phyloP scores from a whole-genome alignment of 768 basidiomycete genomes.

The Xerocomus potaroensis region DNA sequence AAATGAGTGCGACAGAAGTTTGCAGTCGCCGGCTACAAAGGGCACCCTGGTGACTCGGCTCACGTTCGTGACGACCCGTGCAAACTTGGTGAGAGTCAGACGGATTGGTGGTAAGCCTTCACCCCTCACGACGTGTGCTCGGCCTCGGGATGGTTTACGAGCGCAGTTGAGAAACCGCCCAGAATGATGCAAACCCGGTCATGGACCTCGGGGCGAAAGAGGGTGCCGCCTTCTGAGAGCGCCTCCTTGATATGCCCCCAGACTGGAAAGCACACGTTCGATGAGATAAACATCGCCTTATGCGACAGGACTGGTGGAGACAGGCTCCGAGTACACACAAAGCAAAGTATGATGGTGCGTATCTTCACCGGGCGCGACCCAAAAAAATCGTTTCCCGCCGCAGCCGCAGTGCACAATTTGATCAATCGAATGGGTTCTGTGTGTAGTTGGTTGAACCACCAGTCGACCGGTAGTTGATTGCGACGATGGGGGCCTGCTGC shows the following conservation, averaged over 20 bases:
- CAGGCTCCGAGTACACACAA: not conserved
- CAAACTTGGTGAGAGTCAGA: conserved; percentile 5
- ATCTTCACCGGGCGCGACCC: not conserved
- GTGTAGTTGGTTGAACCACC: conserved; percentile 3
- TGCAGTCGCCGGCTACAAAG: conserved; percentile 7
- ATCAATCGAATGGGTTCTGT: conserved; percentile 3
- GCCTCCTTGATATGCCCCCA: not conserved
- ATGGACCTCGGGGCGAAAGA: conserved; percentile 11
- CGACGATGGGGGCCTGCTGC: no score
- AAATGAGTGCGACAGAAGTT: conserved; percentile 13
- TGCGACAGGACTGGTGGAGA: not conserved
- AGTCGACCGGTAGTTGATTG: conserved; percentile 3
- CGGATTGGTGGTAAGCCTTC: not conserved
- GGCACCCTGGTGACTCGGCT: conserved; percentile 3
- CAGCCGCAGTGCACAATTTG: conserved; percentile 4
- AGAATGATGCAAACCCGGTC: conserved; percentile 3
- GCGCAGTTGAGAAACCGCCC: not conserved
- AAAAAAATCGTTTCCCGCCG: not conserved
- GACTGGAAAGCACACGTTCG: not conserved
- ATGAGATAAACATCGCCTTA: not conserved
- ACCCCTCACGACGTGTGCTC: conserved; percentile 7
- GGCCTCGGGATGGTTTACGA: conserved; percentile 2
- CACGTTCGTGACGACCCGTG: conserved; percentile 4
- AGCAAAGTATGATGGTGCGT: conserved; percentile 7
- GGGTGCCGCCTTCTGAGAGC: not conserved